phyloP scores from a whole-genome alignment of 2,329 filamentous ascomycete species.

The Neonectria magnoliae region DNA sequence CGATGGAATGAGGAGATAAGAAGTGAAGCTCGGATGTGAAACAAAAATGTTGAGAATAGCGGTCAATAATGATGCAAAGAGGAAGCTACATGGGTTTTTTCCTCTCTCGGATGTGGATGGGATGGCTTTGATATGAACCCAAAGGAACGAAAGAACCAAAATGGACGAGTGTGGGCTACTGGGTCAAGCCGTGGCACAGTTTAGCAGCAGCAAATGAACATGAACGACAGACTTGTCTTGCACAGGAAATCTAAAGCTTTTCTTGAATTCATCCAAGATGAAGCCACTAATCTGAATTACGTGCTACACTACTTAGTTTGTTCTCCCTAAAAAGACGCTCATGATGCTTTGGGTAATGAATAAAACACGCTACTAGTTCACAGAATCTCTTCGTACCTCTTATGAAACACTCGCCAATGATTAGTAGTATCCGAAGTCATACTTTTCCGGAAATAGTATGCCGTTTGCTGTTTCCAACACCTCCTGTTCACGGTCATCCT shows the following conservation, averaged over 20 bases:
- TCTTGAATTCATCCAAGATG: not conserved
- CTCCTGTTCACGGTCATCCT: slow-evolving; percentile 45
- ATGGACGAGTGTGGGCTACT: slow-evolving; percentile 26
- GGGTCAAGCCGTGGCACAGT: slow-evolving; percentile 31
- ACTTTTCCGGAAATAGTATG: slow-evolving; percentile 54
- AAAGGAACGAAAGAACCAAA: slow-evolving; percentile 32
- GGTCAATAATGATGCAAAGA: not conserved
- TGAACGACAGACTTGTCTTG: not conserved
- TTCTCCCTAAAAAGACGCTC: not conserved
- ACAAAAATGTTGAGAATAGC: not conserved
- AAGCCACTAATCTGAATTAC: no score
- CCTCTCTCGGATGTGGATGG: not conserved
- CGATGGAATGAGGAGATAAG: not conserved
- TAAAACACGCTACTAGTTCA: not conserved
- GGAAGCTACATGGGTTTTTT: not conserved
- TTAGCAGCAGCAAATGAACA: not conserved
- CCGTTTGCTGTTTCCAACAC: slow-evolving; percentile 52
- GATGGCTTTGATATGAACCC: not conserved
- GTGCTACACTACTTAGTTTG: not conserved
- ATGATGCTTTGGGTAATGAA: not conserved
- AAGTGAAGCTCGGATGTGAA: not conserved
- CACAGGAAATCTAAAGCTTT: not conserved
- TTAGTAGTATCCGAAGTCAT: slow-evolving; percentile 37
- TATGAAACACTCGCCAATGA: not conserved
- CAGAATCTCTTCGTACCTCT: slow-evolving; percentile 7